These are phyloP conservation scores for Colletotrichum zoysiae DNA, from an alignment of 2,329 filamentous ascomycete genomes.

Conservation along the genomic window DNA sequence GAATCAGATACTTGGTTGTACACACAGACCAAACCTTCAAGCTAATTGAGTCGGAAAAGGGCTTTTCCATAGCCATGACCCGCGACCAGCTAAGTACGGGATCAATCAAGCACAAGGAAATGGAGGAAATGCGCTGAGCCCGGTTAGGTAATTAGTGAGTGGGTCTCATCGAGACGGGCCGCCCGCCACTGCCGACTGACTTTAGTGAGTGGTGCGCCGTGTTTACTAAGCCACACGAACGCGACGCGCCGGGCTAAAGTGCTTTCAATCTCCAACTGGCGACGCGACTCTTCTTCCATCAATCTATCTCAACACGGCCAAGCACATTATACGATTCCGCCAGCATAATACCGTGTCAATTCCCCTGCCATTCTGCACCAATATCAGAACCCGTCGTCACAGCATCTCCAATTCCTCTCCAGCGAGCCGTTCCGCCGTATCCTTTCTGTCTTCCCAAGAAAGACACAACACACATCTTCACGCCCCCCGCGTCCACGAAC, in stretches of 20 bases:
- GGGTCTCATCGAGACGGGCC: too few relatives aligned
- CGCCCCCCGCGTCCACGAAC: too few relatives aligned
- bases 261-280: not conserved
- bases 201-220: too few relatives aligned
- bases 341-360: not conserved
- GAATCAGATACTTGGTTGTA: not conserved
- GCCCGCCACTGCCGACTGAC: too few relatives aligned
- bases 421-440: too few relatives aligned
- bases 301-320: not conserved
- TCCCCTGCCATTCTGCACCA: not conserved
- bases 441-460: too few relatives aligned
- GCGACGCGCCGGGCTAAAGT: constrained; percentile 3
- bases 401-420: not conserved
- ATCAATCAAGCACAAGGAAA: too few relatives aligned
- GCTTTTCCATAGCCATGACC: not conserved
- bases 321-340: not conserved
- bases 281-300: not conserved
- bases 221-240: not conserved
- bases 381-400: not conserved
- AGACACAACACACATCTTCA: not conserved
- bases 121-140: too few relatives aligned
- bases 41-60: too few relatives aligned
- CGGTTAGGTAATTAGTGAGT: not conserved
- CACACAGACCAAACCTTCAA: not conserved
- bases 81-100: too few relatives aligned